Base-by-base conservation (phyloP, 805 yeast species). In the Brettanomyces nanus region DNA sequence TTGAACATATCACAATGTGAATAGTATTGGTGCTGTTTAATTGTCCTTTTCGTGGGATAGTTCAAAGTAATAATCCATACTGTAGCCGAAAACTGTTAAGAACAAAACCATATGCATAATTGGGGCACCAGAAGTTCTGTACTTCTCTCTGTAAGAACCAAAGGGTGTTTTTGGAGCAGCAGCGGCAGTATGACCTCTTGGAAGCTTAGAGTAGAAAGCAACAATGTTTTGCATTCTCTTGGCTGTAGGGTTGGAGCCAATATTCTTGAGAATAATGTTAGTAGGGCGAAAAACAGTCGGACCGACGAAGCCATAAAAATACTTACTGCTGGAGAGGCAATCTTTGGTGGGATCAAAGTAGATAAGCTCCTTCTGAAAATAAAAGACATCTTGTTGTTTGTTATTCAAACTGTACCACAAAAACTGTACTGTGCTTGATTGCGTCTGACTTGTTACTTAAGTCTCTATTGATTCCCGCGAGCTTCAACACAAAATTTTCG, bases 341-440 rank as follows among this genome's bases (percentile, higher is more conserved):
- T 80, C 90, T 90, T 90, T 64, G 98, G 98, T 54, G 98, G 98
- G 61, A 90, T 89, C 71, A 90, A 75, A 58, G 97, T 83, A 49
- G 97, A 87, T 65, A 90, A 75, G 55, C 81, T 81, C 71, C 98
- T 89, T 80, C 85, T 89, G 59, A 79, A 72, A 66, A 87, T 73
- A 9, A 27, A 27, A 27, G 37, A 34, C 37, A 34, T 34, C 31
- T 6, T 33, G 33, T 3, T 3, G n/a, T n/a, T n/a, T n/a, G n/a
- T n/a, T n/a, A n/a, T n/a, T n/a, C n/a, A n/a, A n/a, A n/a, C n/a
- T n/a, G n/a, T n/a, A n/a, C n/a, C n/a, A n/a, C n/a, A n/a, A n/a
- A n/a, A n/a, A n/a, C n/a, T n/a, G n/a, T n/a, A n/a, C n/a, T n/a
- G n/a, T n/a, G n/a, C n/a, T n/a, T n/a, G n/a, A n/a, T n/a, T n/a